Percentiles rank a stretch among this genome's conserved stretches.
These are phyloP conservation scores for Apiospora kogelbergensis DNA, from an alignment of 2,329 filamentous ascomycete species.

Conservation along the genomic window DNA sequence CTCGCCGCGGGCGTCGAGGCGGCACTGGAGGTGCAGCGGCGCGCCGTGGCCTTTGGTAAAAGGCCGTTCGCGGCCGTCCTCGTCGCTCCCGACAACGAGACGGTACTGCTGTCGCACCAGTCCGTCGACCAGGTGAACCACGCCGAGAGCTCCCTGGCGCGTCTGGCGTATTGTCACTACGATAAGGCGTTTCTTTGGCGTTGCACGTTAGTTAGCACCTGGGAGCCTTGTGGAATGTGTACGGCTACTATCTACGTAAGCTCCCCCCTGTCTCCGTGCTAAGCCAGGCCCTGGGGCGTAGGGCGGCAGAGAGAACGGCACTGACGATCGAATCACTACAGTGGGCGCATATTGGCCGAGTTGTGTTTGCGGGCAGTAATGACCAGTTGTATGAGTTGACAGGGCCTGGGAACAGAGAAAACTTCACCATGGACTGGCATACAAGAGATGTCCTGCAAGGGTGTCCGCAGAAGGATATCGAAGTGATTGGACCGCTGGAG, in stretches of 20 bases:
- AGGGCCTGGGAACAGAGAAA: conserved; percentile 48
- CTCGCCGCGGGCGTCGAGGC: conserved; percentile 38
- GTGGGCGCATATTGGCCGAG: conserved; percentile 53
- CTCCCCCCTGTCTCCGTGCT: background rate
- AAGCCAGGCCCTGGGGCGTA: too few species aligned
- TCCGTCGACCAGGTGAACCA: conserved; percentile 54
- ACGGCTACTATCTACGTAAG: conserved; percentile 28
- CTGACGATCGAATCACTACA: background rate
- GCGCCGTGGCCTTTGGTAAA: conserved; percentile 44
- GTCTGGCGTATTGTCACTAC: conserved; percentile 48
- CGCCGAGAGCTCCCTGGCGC: conserved; percentile 49
- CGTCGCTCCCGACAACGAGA: conserved; percentile 48
- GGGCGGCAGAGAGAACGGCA: too few species aligned
- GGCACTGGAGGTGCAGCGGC: conserved; percentile 42
- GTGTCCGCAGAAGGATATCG: conserved; percentile 46
- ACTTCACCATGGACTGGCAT: conserved; percentile 50
- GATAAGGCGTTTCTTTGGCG: conserved; percentile 45
- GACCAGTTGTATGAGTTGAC: conserved; percentile 44
- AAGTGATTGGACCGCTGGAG: conserved; percentile 48
- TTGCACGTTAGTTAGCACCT: conserved; percentile 52
- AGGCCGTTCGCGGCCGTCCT: conserved; percentile 50
- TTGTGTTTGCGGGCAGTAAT: conserved; percentile 52
- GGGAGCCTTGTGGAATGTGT: conserved; percentile 58
- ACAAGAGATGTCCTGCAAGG: conserved; percentile 45
- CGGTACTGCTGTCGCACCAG: conserved; percentile 46